Evolutionary conservation across 2,329 filamentous ascomycete species (phyloP).

Genomic region (Penicillium psychrosexuale): DNA sequence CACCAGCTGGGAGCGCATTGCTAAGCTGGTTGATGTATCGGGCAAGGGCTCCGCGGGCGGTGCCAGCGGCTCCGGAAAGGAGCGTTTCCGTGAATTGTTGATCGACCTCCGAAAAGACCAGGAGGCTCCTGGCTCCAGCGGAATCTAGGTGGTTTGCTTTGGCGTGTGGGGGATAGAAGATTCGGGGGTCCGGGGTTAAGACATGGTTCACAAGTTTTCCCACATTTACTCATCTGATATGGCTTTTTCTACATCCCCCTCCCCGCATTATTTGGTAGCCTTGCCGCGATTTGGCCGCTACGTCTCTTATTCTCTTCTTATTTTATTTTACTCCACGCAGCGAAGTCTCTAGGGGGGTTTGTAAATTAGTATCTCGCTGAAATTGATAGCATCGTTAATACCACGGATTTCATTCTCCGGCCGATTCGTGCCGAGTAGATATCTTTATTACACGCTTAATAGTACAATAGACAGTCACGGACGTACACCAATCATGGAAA

Average conservation of each 20-base stretch:
- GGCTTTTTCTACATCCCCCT: slow-evolving; percentile 8
- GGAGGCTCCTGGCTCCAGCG: slow-evolving; percentile 64
- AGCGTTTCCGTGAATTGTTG: slow-evolving; percentile 89
- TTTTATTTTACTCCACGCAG: slow-evolving; percentile 24
- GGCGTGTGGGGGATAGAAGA: slow-evolving; percentile 1
- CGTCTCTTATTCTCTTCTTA: slow-evolving; percentile 6
- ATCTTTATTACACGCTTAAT: not conserved
- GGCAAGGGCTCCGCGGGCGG: slow-evolving; percentile 88
- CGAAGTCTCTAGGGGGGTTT: slow-evolving; percentile 20
- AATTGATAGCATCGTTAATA: slow-evolving; percentile 27
- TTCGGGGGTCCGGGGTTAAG: slow-evolving; percentile 1
- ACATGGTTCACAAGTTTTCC: slow-evolving; percentile 6
- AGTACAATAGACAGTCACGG: not conserved
- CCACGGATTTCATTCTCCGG: slow-evolving; percentile 8
- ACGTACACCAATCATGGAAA: not conserved
- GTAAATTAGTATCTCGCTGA: slow-evolving; percentile 27
- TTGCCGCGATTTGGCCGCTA: not conserved
- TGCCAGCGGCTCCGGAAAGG: slow-evolving; percentile 86
- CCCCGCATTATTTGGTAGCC: slow-evolving; percentile 1
- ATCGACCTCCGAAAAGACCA: slow-evolving; percentile 88
- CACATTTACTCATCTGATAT: slow-evolving; percentile 8
- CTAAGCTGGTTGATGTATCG: slow-evolving; percentile 94
- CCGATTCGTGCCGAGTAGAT: not conserved
- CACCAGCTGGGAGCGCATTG: slow-evolving; percentile 97
- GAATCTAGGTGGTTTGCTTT: slow-evolving; percentile 36